Conservation (phyloP, 306 rosid genomes). For the Quercus parvula region DNA sequence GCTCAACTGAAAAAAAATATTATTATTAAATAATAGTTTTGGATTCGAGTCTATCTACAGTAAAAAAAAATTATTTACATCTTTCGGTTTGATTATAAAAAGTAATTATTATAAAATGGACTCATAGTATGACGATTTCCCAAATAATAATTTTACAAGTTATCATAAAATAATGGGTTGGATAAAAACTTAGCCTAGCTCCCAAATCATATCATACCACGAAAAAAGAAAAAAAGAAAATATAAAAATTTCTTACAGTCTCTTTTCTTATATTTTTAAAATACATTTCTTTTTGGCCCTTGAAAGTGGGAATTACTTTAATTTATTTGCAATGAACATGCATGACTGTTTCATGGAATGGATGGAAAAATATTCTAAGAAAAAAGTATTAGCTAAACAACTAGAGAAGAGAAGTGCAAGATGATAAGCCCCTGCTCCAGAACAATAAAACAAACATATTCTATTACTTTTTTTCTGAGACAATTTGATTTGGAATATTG, state of each 20-base stretch:
- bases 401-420: neutral
- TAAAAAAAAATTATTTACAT: too few species aligned
- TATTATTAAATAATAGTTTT: too few species aligned
- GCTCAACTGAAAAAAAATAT: too few species aligned
- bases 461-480: neutral
- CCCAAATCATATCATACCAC: neutral
- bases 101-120: too few species aligned
- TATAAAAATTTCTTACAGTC: neutral
- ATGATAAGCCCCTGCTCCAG: neutral
- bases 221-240: too few species aligned
- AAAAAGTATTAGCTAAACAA: neutral
- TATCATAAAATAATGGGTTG: too few species aligned
- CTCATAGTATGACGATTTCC: too few species aligned
- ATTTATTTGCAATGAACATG: slow-evolving; percentile 5
- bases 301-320: neutral
- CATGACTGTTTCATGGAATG: neutral
- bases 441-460: neutral
- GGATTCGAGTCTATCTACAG: too few species aligned
- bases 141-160: too few species aligned
- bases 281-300: neutral
- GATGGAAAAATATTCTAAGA: neutral
- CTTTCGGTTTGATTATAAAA: too few species aligned
- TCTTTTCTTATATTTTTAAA: neutral
- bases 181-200: too few species aligned
- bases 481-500: neutral